These are phyloP conservation scores for Stereocaulon alpinum DNA, from an alignment of 495 filamentous ascomycete genomes.

Conservation along the genomic window DNA sequence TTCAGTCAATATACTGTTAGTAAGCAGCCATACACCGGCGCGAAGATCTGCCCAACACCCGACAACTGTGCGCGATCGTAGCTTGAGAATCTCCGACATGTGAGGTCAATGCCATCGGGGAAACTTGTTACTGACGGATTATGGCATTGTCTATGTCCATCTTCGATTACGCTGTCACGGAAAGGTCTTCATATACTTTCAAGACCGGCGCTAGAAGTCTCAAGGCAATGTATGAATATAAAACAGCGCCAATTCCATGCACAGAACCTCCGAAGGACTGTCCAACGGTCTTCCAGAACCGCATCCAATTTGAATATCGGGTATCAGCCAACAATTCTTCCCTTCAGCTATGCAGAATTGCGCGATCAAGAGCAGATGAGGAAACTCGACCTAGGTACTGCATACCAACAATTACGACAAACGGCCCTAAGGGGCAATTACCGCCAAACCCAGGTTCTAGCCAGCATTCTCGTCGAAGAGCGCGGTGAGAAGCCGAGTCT, in stretches of 20 bases:
- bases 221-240: background rate
- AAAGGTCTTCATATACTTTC: background rate
- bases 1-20: no score
- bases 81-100: background rate
- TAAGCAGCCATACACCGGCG: background rate
- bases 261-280: background rate
- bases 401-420: constrained; percentile 17
- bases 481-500: constrained; percentile 53
- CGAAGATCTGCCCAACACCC: background rate
- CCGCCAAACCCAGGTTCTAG: constrained; percentile 3
- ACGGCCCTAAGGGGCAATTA: constrained; percentile 13
- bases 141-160: constrained; percentile 59
- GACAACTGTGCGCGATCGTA: background rate
- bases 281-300: background rate
- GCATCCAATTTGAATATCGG: background rate
- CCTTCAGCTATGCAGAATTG: background rate
- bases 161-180: constrained; percentile 30
- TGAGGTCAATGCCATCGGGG: constrained; percentile 35
- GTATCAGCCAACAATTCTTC: background rate
- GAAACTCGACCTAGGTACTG: constrained; percentile 2
- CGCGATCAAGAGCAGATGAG: background rate
- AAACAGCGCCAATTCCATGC: background rate
- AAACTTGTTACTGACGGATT: constrained; percentile 48
- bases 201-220: background rate
- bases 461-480: constrained; percentile 42